phyloP scores from a whole-genome alignment of 116 monocot species.

The Thalassia testudinum region DNA sequence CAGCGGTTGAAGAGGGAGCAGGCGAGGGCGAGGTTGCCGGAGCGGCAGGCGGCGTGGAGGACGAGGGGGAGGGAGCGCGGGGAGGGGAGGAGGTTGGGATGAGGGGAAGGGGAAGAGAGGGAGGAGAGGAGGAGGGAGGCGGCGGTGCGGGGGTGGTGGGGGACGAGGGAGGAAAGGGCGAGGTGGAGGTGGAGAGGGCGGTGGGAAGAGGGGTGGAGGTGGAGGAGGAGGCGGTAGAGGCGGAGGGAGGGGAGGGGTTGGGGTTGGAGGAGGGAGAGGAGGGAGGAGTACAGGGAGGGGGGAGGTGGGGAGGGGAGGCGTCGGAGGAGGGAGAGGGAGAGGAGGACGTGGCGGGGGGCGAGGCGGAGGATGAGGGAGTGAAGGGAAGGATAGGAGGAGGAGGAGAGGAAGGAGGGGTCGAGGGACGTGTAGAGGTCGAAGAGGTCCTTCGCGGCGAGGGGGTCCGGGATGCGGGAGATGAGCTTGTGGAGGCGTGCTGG shows the following conservation, averaged over 20 bases:
- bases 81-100: constrained; percentile 20
- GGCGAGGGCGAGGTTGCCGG: constrained; percentile 30
- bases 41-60: constrained; percentile 32
- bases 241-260: constrained; percentile 9
- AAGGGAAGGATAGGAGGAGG: constrained; percentile 23
- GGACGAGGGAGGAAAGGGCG: constrained; percentile 41
- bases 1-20: constrained; percentile 59
- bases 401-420: constrained; percentile 15
- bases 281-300: constrained; percentile 20
- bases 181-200: constrained; percentile 27
- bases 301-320: constrained; percentile 8
- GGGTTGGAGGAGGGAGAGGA: constrained; percentile 15
- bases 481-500: constrained; percentile 78
- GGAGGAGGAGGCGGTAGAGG: constrained; percentile 19
- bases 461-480: constrained; percentile 50
- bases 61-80: constrained; percentile 40
- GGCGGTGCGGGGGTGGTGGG: constrained; percentile 33
- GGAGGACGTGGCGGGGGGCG: constrained; percentile 13
- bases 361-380: constrained; percentile 40
- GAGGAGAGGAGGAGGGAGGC: constrained; percentile 36
- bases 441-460: constrained; percentile 68
- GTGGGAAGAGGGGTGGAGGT: constrained; percentile 5
- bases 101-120: constrained; percentile 15
- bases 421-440: constrained; percentile 23
- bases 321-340: constrained; percentile 22